Percentiles rank a stretch among this genome's conserved stretches.
These are phyloP conservation scores for Macrolepiota dolichaula DNA, from an alignment of 768 basidiomycete species.

Conservation along the genomic window DNA sequence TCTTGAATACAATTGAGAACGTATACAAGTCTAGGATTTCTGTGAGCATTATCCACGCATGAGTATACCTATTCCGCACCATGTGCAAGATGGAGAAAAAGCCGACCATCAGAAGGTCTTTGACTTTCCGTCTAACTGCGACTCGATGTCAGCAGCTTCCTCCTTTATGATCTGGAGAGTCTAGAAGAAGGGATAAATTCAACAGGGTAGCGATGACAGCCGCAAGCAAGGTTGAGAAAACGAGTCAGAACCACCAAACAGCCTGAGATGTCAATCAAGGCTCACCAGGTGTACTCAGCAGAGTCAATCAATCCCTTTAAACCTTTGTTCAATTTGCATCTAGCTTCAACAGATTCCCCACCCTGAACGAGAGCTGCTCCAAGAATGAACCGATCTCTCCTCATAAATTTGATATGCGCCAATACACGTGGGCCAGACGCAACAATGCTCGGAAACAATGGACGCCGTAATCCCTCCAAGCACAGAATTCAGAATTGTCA, in stretches of 20 bases:
- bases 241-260: not conserved
- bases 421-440: conserved; percentile 72
- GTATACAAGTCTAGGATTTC: no score
- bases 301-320: conserved; percentile 70
- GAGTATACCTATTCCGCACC: no score
- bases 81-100: no score
- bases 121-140: not conserved
- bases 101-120: not conserved
- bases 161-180: not conserved
- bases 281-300: conserved; percentile 81
- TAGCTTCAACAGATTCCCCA: conserved; percentile 69
- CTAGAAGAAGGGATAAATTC: conserved; percentile 51
- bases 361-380: conserved; percentile 65
- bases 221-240: conserved; percentile 45
- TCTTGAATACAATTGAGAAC: no score
- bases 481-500: conserved; percentile 80
- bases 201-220: conserved; percentile 58
- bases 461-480: conserved; percentile 87
- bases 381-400: conserved; percentile 67
- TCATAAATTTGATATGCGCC: conserved; percentile 52
- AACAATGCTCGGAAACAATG: conserved; percentile 73
- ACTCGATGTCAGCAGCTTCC: not conserved
- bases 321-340: conserved; percentile 50
- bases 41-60: no score
- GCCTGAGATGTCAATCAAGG: conserved; percentile 8